Evolutionary conservation across 352 stramenopile species (phyloP).

Genomic region (Globisporangium spiculum): DNA sequence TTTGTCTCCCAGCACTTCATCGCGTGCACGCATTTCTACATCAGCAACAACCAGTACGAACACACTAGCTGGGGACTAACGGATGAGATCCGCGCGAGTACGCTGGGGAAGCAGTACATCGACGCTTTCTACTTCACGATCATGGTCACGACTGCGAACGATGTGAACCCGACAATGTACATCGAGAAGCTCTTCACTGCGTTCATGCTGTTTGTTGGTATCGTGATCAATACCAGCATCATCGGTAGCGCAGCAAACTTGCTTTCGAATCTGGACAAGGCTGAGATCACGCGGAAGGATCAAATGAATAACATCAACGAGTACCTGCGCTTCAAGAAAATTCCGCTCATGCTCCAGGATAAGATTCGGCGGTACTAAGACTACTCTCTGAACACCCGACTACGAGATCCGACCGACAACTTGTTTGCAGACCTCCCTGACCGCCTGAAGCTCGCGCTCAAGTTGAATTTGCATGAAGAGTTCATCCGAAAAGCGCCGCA

Average conservation of each 20-base stretch:
- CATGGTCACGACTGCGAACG: constrained; percentile 64
- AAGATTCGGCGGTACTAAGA: constrained; percentile 78
- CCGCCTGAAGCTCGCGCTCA: constrained; percentile 62
- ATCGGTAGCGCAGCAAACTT: constrained; percentile 77
- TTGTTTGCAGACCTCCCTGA: constrained; percentile 75
- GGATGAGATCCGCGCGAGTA: constrained; percentile 25
- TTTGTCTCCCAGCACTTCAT: constrained; percentile 74
- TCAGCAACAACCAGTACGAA: constrained; percentile 35
- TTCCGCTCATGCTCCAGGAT: constrained; percentile 57
- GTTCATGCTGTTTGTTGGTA: constrained; percentile 71
- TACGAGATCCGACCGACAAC: constrained; percentile 53
- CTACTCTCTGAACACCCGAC: constrained; percentile 57
- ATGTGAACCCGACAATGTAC: constrained; percentile 48
- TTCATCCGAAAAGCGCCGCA: constrained; percentile 77
- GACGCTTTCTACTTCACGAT: constrained; percentile 64
- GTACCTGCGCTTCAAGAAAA: constrained; percentile 81
- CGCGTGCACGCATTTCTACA: constrained; percentile 68
- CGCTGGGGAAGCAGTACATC: constrained; percentile 47
- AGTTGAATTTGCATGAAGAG: constrained; percentile 58
- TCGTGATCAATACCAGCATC: constrained; percentile 79
- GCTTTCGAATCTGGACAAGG: constrained; percentile 72
- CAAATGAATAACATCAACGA: constrained; percentile 81
- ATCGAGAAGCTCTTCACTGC: constrained; percentile 62
- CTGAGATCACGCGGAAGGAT: constrained; percentile 69
- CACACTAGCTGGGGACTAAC: constrained; percentile 46